Evolutionary conservation across 202 grass and related monocot species (phyloP).

Genomic region (Saccharum hybrid): DNA sequence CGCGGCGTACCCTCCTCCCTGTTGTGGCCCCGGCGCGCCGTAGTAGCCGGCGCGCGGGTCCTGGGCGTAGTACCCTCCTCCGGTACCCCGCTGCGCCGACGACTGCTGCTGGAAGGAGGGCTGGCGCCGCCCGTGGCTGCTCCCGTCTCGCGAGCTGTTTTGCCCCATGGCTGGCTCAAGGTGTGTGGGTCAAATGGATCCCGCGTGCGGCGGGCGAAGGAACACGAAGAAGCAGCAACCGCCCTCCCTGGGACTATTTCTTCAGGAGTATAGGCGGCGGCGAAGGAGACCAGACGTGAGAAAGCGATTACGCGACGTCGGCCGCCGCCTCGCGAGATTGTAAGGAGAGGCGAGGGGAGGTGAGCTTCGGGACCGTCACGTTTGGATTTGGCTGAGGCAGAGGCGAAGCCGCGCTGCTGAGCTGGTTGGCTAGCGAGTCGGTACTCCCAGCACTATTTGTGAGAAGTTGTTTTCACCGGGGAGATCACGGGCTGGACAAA

Average conservation of each 20-base stretch:
- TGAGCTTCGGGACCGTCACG: slow-evolving; percentile 22
- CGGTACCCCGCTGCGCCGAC: neutral
- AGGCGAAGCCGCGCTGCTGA: neutral
- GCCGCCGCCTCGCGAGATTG: slow-evolving; percentile 1
- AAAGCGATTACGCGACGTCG: slow-evolving; percentile 1
- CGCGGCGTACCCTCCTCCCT: slow-evolving; percentile 40
- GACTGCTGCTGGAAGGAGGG: slow-evolving; percentile 27
- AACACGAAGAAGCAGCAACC: neutral
- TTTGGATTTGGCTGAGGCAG: neutral
- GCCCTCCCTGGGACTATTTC: neutral
- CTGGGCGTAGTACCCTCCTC: slow-evolving; percentile 47
- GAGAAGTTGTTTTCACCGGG: neutral
- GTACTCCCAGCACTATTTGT: too few relatives aligned
- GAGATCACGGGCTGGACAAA: neutral
- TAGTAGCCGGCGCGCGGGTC: slow-evolving; percentile 33
- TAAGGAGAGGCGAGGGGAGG: neutral
- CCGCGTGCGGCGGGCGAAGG: neutral
- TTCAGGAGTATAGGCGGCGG: neutral
- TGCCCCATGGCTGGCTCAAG: slow-evolving; percentile 40
- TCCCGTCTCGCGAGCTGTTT: slow-evolving; percentile 34
- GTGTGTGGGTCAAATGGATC: neutral
- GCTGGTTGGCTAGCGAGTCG: neutral
- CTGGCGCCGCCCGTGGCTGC: slow-evolving; percentile 35
- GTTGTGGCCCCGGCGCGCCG: slow-evolving; percentile 32
- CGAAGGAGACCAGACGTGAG: neutral